Conservation (phyloP, 73 alveolate genomes). For the Paramecium octaurelia region DNA sequence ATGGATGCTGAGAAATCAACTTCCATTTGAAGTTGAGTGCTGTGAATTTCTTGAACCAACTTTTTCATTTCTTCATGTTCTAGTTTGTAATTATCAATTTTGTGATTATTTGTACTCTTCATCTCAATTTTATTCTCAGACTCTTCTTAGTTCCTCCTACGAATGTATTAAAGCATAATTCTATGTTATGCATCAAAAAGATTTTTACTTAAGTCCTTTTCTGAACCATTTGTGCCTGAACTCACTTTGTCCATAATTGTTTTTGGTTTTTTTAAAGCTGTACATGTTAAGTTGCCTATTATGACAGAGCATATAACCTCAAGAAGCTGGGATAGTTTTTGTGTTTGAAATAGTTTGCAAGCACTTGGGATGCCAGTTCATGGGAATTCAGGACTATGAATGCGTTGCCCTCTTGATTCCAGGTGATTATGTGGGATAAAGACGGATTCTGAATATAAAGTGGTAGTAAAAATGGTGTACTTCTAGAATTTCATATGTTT, state of each 20-base stretch:
- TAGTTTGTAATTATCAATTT: neutral
- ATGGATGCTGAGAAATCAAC: neutral
- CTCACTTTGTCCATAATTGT: slow-evolving; percentile 27
- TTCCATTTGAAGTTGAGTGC: neutral
- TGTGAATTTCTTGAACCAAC: neutral
- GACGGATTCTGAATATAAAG: neutral
- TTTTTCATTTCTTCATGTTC: slow-evolving; percentile 33
- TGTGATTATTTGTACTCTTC: neutral
- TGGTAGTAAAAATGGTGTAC: neutral
- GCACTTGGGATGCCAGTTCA: neutral
- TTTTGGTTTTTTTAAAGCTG: slow-evolving; percentile 51
- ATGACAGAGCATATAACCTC: neutral
- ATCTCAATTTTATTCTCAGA: slow-evolving; percentile 19
- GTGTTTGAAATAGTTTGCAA: slow-evolving; percentile 46
- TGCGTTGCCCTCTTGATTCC: slow-evolving; percentile 44
- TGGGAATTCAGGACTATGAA: neutral
- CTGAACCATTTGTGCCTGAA: slow-evolving; percentile 40
- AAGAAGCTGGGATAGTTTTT: slow-evolving; percentile 46
- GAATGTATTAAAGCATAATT: slow-evolving; percentile 36
- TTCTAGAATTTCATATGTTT: slow-evolving; percentile 37
- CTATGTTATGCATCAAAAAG: neutral
- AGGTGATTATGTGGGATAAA: neutral
- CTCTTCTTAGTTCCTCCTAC: slow-evolving; percentile 34
- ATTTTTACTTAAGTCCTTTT: neutral
- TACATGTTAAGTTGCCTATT: slow-evolving; percentile 35